phyloP scores from a whole-genome alignment of 2,329 filamentous ascomycete genomes.

The Clonostachys sp. region DNA sequence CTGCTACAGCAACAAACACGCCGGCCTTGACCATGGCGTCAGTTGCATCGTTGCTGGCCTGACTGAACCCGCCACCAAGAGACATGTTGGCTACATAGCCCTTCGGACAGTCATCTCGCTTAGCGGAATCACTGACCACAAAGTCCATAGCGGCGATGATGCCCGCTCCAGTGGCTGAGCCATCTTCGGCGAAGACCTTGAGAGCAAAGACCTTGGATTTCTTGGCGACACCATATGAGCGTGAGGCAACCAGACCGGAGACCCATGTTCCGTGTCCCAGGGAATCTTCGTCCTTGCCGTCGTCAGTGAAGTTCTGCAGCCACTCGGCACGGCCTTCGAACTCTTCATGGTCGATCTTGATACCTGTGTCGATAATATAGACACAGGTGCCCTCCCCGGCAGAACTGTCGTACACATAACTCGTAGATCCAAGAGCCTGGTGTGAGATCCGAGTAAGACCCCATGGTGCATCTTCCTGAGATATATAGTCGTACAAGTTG shows the following conservation, averaged over 20 bases:
- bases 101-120: constrained; percentile 7
- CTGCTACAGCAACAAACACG: constrained; percentile 32
- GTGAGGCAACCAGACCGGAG: constrained; percentile 12
- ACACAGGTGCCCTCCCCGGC: constrained; percentile 27
- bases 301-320: constrained; percentile 3
- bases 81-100: constrained; percentile 34
- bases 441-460: constrained; percentile 11
- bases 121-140: constrained; percentile 20
- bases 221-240: constrained; percentile 25
- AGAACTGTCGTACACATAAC: constrained; percentile 23
- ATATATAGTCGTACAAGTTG: constrained; percentile 5
- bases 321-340: constrained; percentile 16
- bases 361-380: constrained; percentile 37
- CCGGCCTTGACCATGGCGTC: constrained; percentile 24
- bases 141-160: constrained; percentile 30
- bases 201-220: constrained; percentile 28
- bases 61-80: constrained; percentile 23
- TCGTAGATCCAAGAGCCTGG: constrained; percentile 6
- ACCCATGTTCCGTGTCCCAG: constrained; percentile 28
- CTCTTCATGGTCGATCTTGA: constrained; percentile 13
- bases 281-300: constrained; percentile 5
- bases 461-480: constrained; percentile 19
- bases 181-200: constrained; percentile 27
- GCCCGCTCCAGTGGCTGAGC: constrained; percentile 2
- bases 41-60: constrained; percentile 29